These are phyloP conservation scores for Haematococcus lacustris DNA, from an alignment of 139 green algal species.

Conservation along the genomic window DNA sequence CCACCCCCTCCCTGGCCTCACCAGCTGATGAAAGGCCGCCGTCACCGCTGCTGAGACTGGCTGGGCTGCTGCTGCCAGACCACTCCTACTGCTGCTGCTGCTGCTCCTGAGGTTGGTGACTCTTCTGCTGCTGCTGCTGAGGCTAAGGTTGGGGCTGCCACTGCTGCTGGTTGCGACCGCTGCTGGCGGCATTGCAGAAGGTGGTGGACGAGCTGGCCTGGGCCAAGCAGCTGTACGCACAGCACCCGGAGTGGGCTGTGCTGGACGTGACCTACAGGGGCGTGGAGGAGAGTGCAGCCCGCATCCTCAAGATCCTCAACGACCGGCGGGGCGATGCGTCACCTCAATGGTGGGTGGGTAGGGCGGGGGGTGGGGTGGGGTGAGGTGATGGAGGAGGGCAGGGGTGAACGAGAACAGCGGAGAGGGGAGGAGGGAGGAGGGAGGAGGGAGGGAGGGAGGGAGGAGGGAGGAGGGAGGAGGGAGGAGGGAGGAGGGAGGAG, in stretches of 20 bases:
- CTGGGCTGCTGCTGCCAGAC: not conserved
- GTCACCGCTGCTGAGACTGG: not conserved
- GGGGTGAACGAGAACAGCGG: not conserved
- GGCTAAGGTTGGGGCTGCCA: too few species aligned
- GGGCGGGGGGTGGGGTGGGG: too few species aligned
- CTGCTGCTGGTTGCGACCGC: not conserved
- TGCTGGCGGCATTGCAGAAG: slow-evolving; percentile 8
- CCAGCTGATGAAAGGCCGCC: too few species aligned
- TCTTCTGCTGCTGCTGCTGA: not conserved
- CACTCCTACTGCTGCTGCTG: not conserved
- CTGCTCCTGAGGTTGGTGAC: not conserved
- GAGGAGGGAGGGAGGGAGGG: not conserved
- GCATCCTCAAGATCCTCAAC: slow-evolving; percentile 41
- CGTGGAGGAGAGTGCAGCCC: slow-evolving; percentile 50
- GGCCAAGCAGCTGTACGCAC: slow-evolving; percentile 34
- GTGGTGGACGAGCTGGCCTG: slow-evolving; percentile 35
- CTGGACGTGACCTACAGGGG: slow-evolving; percentile 38
- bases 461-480: not conserved
- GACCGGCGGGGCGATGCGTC: slow-evolving; percentile 25
- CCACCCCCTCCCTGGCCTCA: too few species aligned
- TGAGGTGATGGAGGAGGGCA: too few species aligned
- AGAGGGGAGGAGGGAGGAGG: not conserved
- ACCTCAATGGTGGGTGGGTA: slow-evolving; percentile 13
- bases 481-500: not conserved
- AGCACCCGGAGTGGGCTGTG: slow-evolving; percentile 41